Conservation (phyloP, 768 basidiomycete species). For the Hirschioporus abietinus region DNA sequence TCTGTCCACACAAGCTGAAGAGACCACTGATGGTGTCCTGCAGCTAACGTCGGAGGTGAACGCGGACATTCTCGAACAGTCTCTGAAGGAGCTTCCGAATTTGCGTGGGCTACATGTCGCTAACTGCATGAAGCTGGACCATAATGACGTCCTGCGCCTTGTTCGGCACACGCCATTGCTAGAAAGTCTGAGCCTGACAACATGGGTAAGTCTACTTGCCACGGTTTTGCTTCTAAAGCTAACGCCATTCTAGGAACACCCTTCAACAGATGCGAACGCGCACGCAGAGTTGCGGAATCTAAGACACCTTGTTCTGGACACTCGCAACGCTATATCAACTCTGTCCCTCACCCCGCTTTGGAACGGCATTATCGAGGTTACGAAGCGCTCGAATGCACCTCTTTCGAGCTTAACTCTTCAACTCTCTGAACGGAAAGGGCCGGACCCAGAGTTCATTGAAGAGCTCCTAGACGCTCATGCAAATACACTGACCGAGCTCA, state of each 20-base stretch:
- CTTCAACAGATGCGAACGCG: slow-evolving; percentile 21
- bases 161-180: slow-evolving; percentile 44
- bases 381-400: slow-evolving; percentile 8
- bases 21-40: background rate
- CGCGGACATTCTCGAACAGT: slow-evolving; percentile 40
- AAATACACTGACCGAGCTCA: slow-evolving; percentile 36
- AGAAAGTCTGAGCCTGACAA: slow-evolving; percentile 56
- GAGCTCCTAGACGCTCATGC: slow-evolving; percentile 38
- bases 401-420: slow-evolving; percentile 29
- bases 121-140: slow-evolving; percentile 53
- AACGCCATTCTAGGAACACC: slow-evolving; percentile 29
- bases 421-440: slow-evolving; percentile 36
- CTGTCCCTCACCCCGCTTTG: slow-evolving; percentile 4
- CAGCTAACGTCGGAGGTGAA: slow-evolving; percentile 58
- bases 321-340: slow-evolving; percentile 24
- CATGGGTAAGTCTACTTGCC: slow-evolving; percentile 38
- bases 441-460: slow-evolving; percentile 36
- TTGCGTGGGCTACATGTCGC: slow-evolving; percentile 58
- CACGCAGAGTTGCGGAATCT: slow-evolving; percentile 36
- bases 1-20: background rate
- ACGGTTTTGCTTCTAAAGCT: slow-evolving; percentile 7
- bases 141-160: slow-evolving; percentile 41
- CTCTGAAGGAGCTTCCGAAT: slow-evolving; percentile 44
- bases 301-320: slow-evolving; percentile 48
- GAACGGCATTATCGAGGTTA: background rate